Percentiles rank a stretch among this genome's conserved stretches.
Evolutionary conservation across 1,284 basidiomycete species (phyloP).

Genomic region (Trichosporon faecale): DNA sequence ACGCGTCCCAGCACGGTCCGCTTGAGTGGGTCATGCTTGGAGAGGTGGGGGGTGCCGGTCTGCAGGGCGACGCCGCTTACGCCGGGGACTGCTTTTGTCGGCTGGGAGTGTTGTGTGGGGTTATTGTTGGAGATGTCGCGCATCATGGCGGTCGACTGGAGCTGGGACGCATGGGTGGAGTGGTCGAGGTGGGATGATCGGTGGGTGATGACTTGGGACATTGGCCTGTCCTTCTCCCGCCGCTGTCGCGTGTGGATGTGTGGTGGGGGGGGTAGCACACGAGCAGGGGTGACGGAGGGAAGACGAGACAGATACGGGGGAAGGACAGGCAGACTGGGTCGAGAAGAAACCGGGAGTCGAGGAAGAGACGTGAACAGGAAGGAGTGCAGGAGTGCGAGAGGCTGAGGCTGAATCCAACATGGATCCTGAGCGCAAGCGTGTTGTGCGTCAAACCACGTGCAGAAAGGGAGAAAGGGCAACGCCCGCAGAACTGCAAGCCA

Average conservation of each 20-base stretch:
- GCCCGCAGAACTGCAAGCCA: not conserved
- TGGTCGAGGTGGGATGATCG: not conserved
- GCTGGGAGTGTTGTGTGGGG: not conserved
- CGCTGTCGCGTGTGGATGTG: not conserved
- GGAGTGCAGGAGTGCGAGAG: not conserved
- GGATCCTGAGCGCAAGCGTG: conserved; percentile 5
- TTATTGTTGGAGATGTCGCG: conserved; percentile 5
- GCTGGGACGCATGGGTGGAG: not conserved
- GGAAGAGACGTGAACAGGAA: not conserved
- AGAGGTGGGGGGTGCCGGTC: not conserved
- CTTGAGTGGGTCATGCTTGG: not conserved
- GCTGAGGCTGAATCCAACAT: conserved; percentile 4
- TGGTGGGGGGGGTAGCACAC: not conserved
- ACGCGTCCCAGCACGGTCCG: conserved; percentile 24
- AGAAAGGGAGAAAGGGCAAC: not conserved
- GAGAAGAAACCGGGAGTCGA: not conserved
- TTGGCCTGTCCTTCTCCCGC: conserved; percentile 1
- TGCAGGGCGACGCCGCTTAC: not conserved
- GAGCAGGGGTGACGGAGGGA: not conserved
- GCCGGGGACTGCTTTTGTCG: not conserved
- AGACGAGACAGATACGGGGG: not conserved
- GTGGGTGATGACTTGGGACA: conserved; percentile 6
- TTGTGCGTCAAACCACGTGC: conserved; percentile 11
- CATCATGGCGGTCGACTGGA: conserved; percentile 6
- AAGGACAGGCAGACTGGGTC: conserved; percentile 4